These are phyloP conservation scores for Phlebopus sp. DNA, from an alignment of 1,284 basidiomycete genomes.

Conservation along the genomic window DNA sequence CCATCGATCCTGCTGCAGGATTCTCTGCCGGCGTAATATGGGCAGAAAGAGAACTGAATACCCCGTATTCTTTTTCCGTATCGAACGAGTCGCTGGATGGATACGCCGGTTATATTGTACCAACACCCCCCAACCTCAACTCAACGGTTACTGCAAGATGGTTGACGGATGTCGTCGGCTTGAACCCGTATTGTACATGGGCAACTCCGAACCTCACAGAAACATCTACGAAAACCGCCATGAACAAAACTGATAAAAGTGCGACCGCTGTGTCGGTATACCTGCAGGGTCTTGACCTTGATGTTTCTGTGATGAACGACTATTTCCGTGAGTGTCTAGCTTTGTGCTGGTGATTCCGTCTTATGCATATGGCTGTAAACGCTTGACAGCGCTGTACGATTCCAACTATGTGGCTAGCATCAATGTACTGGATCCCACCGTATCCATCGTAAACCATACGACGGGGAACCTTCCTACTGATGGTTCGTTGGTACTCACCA, in stretches of 20 bases:
- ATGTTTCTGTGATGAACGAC: conserved; percentile 9
- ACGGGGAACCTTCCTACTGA: conserved; percentile 16
- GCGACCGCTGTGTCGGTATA: conserved; percentile 9
- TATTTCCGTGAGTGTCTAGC: conserved; percentile 11
- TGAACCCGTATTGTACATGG: conserved; percentile 28
- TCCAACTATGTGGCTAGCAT: conserved; percentile 8
- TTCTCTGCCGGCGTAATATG: conserved; percentile 17
- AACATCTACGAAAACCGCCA: conserved; percentile 7
- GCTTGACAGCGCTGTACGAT: background rate
- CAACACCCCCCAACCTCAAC: conserved; percentile 17
- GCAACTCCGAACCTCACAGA: conserved; percentile 26
- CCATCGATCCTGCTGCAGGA: background rate
- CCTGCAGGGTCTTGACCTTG: conserved; percentile 18
- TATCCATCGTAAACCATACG: conserved; percentile 20
- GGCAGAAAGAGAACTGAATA: conserved; percentile 23
- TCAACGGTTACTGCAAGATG: conserved; percentile 23
- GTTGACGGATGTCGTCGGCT: conserved; percentile 26
- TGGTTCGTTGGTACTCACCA: conserved; percentile 23
- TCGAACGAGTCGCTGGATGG: conserved; percentile 11
- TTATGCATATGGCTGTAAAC: background rate
- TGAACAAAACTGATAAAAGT: conserved; percentile 9
- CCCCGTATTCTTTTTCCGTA: conserved; percentile 22
- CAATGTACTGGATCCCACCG: conserved; percentile 7
- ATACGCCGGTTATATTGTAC: conserved; percentile 19
- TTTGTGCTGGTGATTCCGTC: background rate